A percentile compares a stretch with the other conserved stretches of the same genome.
phyloP scores from a whole-genome alignment of 2,329 filamentous ascomycete species.

The Stagonosporopsis cucurbitacearum region DNA sequence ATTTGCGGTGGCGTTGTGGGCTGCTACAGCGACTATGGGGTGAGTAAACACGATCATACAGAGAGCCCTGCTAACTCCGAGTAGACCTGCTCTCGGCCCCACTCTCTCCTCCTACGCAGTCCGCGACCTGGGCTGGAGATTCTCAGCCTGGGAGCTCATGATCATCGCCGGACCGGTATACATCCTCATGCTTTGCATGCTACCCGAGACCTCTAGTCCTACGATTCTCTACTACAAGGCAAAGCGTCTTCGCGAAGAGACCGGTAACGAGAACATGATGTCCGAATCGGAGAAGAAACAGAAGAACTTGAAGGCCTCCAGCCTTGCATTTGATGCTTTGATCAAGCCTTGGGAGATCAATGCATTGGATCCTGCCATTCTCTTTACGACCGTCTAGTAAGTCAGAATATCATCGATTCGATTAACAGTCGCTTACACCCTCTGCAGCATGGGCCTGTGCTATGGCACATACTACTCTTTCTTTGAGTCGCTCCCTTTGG shows the following conservation, averaged over 20 bases:
- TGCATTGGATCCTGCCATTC: constrained; percentile 80
- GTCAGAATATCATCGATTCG: neutral
- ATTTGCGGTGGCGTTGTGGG: constrained; percentile 52
- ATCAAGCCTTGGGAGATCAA: constrained; percentile 81
- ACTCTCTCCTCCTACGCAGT: constrained; percentile 76
- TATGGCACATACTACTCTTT: constrained; percentile 78
- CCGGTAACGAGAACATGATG: constrained; percentile 70
- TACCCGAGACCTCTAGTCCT: constrained; percentile 86
- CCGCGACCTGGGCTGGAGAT: constrained; percentile 75
- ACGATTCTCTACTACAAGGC: constrained; percentile 64
- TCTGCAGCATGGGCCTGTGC: constrained; percentile 70
- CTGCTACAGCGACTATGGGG: constrained; percentile 56
- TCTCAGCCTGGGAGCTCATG: constrained; percentile 84
- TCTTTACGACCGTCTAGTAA: constrained; percentile 76
- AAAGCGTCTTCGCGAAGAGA: constrained; percentile 70
- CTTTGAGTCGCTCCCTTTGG: constrained; percentile 66
- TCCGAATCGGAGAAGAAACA: constrained; percentile 80
- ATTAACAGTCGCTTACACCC: neutral
- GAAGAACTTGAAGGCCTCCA: constrained; percentile 38
- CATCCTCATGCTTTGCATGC: constrained; percentile 77
- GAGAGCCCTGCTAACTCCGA: neutral
- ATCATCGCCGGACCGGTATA: constrained; percentile 76
- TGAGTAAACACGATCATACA: neutral
- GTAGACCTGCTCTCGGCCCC: constrained; percentile 63
- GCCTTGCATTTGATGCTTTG: constrained; percentile 61